Conservation (phyloP, 2,329 filamentous ascomycete genomes). For the Canariomyces notabilis region DNA sequence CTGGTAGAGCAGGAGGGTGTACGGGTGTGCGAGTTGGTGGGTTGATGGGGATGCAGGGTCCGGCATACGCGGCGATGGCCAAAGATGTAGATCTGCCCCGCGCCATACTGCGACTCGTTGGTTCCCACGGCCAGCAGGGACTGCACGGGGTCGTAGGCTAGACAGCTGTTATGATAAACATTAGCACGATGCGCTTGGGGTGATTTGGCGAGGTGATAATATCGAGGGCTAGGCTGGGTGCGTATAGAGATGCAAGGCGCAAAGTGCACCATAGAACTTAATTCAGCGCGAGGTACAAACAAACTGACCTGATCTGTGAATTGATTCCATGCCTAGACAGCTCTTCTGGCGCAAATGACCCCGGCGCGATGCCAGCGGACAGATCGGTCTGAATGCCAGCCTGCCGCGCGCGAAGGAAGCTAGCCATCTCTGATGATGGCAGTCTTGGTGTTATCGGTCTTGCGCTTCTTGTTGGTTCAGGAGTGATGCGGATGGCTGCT, state of each 20-base stretch:
- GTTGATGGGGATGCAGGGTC: slow-evolving; percentile 61
- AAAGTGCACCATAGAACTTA: background rate
- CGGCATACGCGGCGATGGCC: slow-evolving; percentile 77
- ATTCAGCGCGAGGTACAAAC: background rate
- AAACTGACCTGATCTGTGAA: slow-evolving; percentile 60
- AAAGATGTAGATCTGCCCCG: slow-evolving; percentile 83
- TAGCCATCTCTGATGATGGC: slow-evolving; percentile 56
- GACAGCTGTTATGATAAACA: slow-evolving; percentile 51
- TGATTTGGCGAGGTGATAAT: too few species aligned
- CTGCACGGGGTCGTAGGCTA: slow-evolving; percentile 91
- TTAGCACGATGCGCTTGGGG: background rate
- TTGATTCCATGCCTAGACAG: slow-evolving; percentile 78
- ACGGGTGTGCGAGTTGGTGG: too few species aligned
- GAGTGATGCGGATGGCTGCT: background rate
- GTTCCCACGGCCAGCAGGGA: slow-evolving; percentile 91
- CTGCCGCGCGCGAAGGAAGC: slow-evolving; percentile 88
- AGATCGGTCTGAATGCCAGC: slow-evolving; percentile 88
- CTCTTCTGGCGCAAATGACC: slow-evolving; percentile 78
- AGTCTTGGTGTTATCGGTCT: background rate
- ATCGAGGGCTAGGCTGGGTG: too few species aligned
- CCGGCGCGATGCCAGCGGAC: slow-evolving; percentile 71
- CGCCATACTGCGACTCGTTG: slow-evolving; percentile 77
- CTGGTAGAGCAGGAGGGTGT: slow-evolving; percentile 61
- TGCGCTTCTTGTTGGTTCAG: background rate
- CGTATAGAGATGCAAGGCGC: too few species aligned